These are phyloP conservation scores for Bipolaris gigantea DNA, from an alignment of 2,329 filamentous ascomycete species.

Conservation along the genomic window DNA sequence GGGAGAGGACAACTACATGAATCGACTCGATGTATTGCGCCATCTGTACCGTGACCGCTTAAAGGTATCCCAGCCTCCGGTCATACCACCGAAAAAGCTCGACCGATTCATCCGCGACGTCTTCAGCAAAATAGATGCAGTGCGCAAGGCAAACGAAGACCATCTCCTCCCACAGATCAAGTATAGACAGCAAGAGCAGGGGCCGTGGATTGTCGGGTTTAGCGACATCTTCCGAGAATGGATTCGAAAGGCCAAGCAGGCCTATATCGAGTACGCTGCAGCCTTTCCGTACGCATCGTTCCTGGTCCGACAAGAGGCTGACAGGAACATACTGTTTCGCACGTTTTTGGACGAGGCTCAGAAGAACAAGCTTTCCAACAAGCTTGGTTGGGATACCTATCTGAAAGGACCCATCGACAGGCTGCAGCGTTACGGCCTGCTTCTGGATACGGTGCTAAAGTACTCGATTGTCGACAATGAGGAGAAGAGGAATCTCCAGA, in stretches of 20 bases:
- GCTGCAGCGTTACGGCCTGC: conserved; percentile 83
- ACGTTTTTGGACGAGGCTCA: conserved; percentile 81
- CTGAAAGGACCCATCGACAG: conserved; percentile 91
- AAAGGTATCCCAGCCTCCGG: conserved; percentile 69
- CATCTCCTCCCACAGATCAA: conserved; percentile 91
- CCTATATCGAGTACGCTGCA: conserved; percentile 90
- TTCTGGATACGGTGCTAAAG: conserved; percentile 80
- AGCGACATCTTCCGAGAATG: conserved; percentile 98
- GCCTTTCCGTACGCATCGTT: conserved; percentile 83
- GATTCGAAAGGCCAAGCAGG: conserved; percentile 88
- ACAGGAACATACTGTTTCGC: conserved; percentile 82
- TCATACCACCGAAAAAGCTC: conserved; percentile 77
- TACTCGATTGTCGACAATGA: conserved; percentile 83
- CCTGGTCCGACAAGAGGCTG: conserved; percentile 79
- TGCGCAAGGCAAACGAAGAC: conserved; percentile 90
- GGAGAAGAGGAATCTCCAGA: conserved; percentile 81
- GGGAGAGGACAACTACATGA: conserved; percentile 88
- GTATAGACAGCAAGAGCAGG: conserved; percentile 94
- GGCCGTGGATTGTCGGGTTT: conserved; percentile 90
- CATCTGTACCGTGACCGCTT: conserved; percentile 85
- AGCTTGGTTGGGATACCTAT: conserved; percentile 91
- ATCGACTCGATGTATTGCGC: conserved; percentile 82
- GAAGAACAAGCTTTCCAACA: conserved; percentile 75
- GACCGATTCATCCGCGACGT: conserved; percentile 80
- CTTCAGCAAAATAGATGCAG: conserved; percentile 86